Evolutionary conservation across 2,329 filamentous ascomycete species (phyloP), one percentile per base, ranked within the genome.

Genomic region (Aspergillus uvarum): DNA sequence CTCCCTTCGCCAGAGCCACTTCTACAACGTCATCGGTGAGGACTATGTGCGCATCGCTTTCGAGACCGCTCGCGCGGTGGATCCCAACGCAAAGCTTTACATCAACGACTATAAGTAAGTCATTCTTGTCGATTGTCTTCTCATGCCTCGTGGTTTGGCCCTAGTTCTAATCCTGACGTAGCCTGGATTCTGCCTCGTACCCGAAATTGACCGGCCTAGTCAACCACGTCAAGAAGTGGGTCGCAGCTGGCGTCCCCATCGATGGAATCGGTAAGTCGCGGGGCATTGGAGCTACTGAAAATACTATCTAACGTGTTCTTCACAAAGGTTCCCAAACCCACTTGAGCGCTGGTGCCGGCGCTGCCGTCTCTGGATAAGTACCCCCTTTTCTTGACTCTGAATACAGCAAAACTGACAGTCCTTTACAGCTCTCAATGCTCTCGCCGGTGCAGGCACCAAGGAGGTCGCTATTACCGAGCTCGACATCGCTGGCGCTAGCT

Each of bases 41-140:
- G 83, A 84, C 72, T 91, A 88, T 69, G 85, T 92, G 56, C 79
- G 80, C 22, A 88, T 89, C 67, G 89, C 89, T 38, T 92, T 91
- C 77, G 80, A 84, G 55, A 85, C 89, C 11, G 89, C 89, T 21
- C 83, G 84, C 54, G 80, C 80, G 8, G 88, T 87, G 14, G 89
- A 91, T 72, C 87, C 89, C 2, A 68, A 75, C 58, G 87, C 86
- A 2, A 88, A 88, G 76, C 80, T 92, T 44, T 92, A 90, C 79
- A 89, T 91, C 77, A 92, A 92, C 75, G 89, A 92, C 70, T 82
- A 80, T 72, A 82, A 81, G 73, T 77, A 60, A 67, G 71, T 29
- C 26, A 29, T 29, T 29, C 26, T 29, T 29, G 7, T 2, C 5
- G 26, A 29, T 29, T 29, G 7, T 29, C 26, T 7, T 10, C 26